Evolutionary conservation across 352 stramenopile species (phyloP), one percentile per base, ranked within the genome.

Genomic region (Thalassiosira hispida): DNA sequence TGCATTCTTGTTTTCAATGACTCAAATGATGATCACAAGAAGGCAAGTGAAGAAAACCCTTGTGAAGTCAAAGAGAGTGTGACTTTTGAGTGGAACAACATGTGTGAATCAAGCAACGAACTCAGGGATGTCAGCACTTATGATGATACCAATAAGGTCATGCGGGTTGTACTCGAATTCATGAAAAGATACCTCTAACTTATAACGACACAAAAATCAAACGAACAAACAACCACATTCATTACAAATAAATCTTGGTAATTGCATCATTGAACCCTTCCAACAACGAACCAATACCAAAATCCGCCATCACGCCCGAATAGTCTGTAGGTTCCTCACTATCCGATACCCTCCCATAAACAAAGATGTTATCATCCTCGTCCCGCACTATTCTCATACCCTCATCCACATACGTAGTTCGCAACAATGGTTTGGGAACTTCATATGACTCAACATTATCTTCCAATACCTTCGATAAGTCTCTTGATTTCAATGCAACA

Each of bases 251-350:
- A 65, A 89, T 81, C 56, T 90, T 91, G 20, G 75, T 63, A 65
- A 93, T 59, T 2, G 76, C 74, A 74, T 93, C 88, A 80, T 93
- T 93, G 52, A 94, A 91, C 11, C 86, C 88, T 66, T 90, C 80
- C 51, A 94, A 59, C 8, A 94, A 69, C 9, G 77, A 78, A 12
- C 57, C 65, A 22, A 93, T 49, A 6, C 90, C 90, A 20, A 94
- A 77, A 78, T 94, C 90, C 8, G 88, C 66, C 14, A 87, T 53
- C 0, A 90, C 73, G n/a, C 60, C 65, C 8, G 60, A 78, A 67
- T 92, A 94, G 47, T 91, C 85, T 0, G 80, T 92, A 22, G 73
- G 73, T n/a, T 83, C 59, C 16, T 86, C 53, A 75, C 72, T 81
- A 8, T 88, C 74, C 0, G 55, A 83, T 42, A 86, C 71, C 53